These are phyloP conservation scores for Beauveria sp. DNA, from an alignment of 2,329 filamentous ascomycete species.

Conservation along the genomic window DNA sequence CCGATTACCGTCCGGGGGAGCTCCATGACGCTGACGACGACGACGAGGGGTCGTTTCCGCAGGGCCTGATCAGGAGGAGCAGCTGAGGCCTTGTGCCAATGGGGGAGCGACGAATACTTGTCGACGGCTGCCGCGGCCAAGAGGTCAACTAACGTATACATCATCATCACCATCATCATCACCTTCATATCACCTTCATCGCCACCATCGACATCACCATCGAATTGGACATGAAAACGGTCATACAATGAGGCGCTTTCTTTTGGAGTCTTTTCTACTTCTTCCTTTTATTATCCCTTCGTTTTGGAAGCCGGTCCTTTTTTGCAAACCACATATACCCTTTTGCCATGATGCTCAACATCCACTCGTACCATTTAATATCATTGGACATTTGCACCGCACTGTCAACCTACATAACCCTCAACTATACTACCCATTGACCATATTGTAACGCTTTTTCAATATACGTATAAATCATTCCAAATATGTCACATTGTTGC, in stretches of 20 bases:
- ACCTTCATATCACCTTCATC: neutral
- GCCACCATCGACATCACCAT: neutral
- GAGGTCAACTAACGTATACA: too few relatives aligned
- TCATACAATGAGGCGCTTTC: neutral
- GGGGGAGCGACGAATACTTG: too few relatives aligned
- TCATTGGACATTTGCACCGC: neutral
- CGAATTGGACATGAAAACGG: neutral
- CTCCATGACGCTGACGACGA: too few relatives aligned
- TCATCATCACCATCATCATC: neutral
- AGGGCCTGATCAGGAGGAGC: too few relatives aligned
- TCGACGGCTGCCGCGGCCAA: too few relatives aligned
- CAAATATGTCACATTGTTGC: too few relatives aligned
- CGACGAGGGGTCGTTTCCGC: constrained; percentile 5
- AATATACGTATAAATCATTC: neutral
- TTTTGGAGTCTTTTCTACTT: neutral
- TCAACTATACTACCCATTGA: too few relatives aligned
- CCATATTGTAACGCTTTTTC: neutral
- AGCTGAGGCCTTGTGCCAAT: too few relatives aligned
- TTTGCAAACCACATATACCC: neutral
- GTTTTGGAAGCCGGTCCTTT: neutral
- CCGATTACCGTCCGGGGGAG: constrained; percentile 5
- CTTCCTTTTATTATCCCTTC: neutral
- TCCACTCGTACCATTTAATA: neutral
- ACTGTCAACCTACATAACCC: neutral
- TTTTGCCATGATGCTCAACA: neutral